phyloP scores from a whole-genome alignment of 208 protist genomes.

The Trypanosoma boissoni region DNA sequence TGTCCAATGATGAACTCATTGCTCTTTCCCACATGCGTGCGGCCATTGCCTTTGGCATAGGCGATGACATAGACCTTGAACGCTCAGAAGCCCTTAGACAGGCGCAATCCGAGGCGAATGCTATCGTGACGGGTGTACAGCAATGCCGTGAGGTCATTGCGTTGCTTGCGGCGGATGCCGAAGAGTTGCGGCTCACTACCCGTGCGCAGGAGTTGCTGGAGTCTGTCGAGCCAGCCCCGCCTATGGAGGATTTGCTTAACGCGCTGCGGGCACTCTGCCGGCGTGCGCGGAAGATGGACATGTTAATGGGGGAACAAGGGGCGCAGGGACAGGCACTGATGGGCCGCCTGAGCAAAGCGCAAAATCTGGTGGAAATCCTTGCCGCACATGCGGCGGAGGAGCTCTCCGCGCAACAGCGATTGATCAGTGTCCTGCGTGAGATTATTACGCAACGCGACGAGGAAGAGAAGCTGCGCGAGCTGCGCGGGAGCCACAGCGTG shows the following conservation, averaged over 20 bases:
- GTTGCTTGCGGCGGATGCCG: background rate
- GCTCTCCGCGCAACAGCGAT: background rate
- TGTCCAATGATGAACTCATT: no score
- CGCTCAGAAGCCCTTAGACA: background rate
- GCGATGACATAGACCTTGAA: no score
- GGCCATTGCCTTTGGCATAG: no score
- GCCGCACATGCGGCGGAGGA: constrained; percentile 9
- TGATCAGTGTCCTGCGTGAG: no score
- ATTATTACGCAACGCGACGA: no score
- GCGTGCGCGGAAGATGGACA: background rate
- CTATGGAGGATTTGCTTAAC: background rate
- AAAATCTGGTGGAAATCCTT: background rate
- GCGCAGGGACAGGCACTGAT: constrained; percentile 4
- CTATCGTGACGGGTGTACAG: constrained; percentile 1
- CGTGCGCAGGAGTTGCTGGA: constrained; percentile 7
- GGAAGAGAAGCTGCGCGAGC: background rate
- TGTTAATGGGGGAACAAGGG: constrained; percentile 1
- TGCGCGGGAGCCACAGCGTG: background rate
- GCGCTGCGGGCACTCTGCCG: constrained; percentile 4
- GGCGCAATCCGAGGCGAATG: background rate
- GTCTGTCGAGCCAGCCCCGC: background rate
- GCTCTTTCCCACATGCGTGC: no score
- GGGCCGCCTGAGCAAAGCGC: background rate
- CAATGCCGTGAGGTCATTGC: constrained; percentile 3
- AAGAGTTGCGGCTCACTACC: constrained; percentile 4